These are phyloP conservation scores for Thamnidium elegans DNA, from an alignment of 192 early-diverging fungal genomes.

Conservation along the genomic window DNA sequence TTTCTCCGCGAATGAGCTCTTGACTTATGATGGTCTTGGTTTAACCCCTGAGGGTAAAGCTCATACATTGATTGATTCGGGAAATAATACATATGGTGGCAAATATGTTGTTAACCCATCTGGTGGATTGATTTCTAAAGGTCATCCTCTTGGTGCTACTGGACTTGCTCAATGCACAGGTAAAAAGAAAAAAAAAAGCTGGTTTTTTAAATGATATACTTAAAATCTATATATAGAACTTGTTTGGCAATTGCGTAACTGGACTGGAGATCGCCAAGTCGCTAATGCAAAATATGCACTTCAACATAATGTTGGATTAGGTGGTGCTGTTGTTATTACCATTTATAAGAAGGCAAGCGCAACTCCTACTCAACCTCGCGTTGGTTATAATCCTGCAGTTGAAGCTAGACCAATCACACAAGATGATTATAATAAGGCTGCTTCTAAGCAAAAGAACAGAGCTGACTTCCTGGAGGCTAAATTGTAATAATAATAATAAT, in stretches of 20 bases:
- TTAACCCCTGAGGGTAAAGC: constrained; percentile 65
- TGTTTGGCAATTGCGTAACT: constrained; percentile 60
- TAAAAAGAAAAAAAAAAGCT: constrained; percentile 23
- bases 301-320: constrained; percentile 75
- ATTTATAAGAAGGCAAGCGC: constrained; percentile 56
- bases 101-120: constrained; percentile 71
- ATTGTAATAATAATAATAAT: constrained; percentile 13
- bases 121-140: constrained; percentile 74
- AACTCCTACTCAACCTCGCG: constrained; percentile 37
- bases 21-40: constrained; percentile 73
- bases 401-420: constrained; percentile 59
- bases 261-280: constrained; percentile 67
- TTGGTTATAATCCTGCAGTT: constrained; percentile 56
- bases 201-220: neutral
- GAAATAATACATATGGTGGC: constrained; percentile 58
- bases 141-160: constrained; percentile 74
- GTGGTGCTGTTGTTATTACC: constrained; percentile 67
- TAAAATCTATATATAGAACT: constrained; percentile 32
- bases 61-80: constrained; percentile 52
- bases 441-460: constrained; percentile 38
- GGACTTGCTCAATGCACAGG: constrained; percentile 73
- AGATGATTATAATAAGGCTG: constrained; percentile 53
- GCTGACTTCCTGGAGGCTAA: constrained; percentile 35
- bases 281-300: constrained; percentile 60
- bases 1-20: constrained; percentile 71